Percentiles rank a stretch among this genome's conserved stretches.
Conservation (phyloP, 2,329 filamentous ascomycete species). For the Fusarium torreyae region DNA sequence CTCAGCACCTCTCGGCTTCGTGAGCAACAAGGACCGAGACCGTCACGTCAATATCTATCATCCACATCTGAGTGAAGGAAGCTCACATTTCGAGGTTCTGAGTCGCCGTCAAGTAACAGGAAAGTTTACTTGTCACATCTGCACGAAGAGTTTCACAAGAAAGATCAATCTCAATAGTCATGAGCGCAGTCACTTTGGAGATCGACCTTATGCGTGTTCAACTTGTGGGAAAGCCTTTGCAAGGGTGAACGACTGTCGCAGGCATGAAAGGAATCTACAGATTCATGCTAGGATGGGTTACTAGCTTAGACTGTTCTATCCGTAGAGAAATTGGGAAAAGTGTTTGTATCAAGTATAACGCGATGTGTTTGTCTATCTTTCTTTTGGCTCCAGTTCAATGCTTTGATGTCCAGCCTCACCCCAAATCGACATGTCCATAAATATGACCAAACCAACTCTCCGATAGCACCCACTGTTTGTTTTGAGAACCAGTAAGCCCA, state of each 20-base stretch:
- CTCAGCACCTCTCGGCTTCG: slow-evolving; percentile 1
- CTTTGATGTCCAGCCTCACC: fast-evolving
- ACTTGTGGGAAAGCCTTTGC: slow-evolving; percentile 3
- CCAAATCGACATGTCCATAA: neutral
- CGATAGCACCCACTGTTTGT: fast-evolving
- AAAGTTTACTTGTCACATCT: neutral
- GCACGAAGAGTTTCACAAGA: slow-evolving; percentile 4
- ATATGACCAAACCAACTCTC: neutral
- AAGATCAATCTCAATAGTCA: slow-evolving; percentile 6
- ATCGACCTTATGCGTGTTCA: neutral
- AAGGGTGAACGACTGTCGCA: slow-evolving; percentile 6
- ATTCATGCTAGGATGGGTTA: slow-evolving; percentile 11
- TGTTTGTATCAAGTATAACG: too few relatives aligned
- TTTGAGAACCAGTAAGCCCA: neutral
- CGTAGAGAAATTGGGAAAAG: too few relatives aligned
- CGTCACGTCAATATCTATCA: slow-evolving; percentile 10
- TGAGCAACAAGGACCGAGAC: slow-evolving; percentile 1
- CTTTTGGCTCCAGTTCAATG: neutral
- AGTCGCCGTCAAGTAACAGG: neutral
- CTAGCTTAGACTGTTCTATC: neutral
- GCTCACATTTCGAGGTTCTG: neutral
- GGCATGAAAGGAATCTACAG: slow-evolving; percentile 16
- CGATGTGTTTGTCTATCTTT: neutral
- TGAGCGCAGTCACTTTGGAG: slow-evolving; percentile 14
- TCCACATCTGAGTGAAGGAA: fast-evolving